Evolutionary conservation across 257 asterid genomes (phyloP).

Genomic region (Nicotiana knightiana): DNA sequence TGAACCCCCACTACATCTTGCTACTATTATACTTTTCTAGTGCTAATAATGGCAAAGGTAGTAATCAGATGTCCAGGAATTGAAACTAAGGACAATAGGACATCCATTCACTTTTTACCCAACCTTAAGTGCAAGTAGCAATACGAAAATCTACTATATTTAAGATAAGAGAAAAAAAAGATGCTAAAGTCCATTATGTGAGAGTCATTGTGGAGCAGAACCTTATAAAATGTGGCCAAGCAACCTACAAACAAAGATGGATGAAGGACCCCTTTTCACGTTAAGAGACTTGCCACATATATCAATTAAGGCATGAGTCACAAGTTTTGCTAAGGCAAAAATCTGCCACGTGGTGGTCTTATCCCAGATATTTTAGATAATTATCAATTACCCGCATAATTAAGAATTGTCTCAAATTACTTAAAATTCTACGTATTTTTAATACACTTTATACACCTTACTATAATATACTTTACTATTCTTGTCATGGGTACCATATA

Average conservation of each 20-base stretch:
- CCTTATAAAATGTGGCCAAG: not conserved
- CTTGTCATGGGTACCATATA: too few relatives aligned
- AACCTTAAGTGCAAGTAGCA: not conserved
- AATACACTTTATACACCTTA: too few relatives aligned
- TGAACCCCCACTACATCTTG: constrained; percentile 1
- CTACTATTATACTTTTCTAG: not conserved
- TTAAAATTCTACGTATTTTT: too few relatives aligned
- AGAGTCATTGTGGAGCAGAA: not conserved
- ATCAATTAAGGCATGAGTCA: too few relatives aligned
- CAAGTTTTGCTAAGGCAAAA: too few relatives aligned
- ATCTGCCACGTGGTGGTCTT: too few relatives aligned
- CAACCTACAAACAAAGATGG: not conserved
- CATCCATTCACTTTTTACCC: not conserved
- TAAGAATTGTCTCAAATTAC: too few relatives aligned
- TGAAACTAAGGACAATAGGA: not conserved
- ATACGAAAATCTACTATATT: not conserved
- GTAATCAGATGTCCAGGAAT: not conserved
- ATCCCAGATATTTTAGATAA: too few relatives aligned
- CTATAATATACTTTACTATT: too few relatives aligned
- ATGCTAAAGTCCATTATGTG: not conserved
- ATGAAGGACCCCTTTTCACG: not conserved
- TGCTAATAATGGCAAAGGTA: not conserved
- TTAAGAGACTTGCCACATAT: too few relatives aligned
- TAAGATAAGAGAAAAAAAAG: not conserved
- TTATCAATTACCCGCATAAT: too few relatives aligned